Evolutionary conservation across 139 green algal genomes (phyloP).

Genomic region (Micromonas pusilla): DNA sequence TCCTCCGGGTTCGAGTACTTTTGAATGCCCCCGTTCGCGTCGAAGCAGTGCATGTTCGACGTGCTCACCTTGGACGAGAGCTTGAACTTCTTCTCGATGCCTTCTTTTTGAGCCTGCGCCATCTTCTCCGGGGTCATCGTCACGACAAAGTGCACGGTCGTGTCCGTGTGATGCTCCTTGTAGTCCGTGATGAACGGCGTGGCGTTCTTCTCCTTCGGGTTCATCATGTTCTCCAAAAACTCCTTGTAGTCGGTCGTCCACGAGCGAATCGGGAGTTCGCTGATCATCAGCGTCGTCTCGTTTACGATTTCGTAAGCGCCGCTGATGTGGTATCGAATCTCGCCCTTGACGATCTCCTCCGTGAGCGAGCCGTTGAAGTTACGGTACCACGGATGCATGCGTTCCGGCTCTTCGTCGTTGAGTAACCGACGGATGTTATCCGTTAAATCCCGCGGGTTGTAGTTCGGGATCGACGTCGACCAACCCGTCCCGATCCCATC

Average conservation of each 20-base stretch:
- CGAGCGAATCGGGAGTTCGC: constrained; percentile 89
- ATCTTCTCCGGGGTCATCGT: constrained; percentile 63
- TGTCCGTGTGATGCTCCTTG: constrained; percentile 86
- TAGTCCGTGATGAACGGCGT: constrained; percentile 63
- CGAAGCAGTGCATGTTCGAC: constrained; percentile 97
- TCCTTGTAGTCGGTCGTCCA: constrained; percentile 99
- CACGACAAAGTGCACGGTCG: constrained; percentile 80
- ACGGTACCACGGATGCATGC: constrained; percentile 89
- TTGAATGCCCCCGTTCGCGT: constrained; percentile 76
- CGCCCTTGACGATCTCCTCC: constrained; percentile 40
- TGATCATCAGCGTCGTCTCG: constrained; percentile 76
- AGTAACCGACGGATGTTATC: constrained; percentile 82
- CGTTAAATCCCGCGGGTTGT: constrained; percentile 86
- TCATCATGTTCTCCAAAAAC: constrained; percentile 86
- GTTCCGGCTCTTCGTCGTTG: constrained; percentile 53
- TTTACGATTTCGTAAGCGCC: constrained; percentile 60
- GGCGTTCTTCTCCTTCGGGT: constrained; percentile 62
- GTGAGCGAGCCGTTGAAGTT: constrained; percentile 43
- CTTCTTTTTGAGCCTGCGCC: constrained; percentile 45
- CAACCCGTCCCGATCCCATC: constrained; percentile 99
- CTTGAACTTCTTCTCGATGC: constrained; percentile 86
- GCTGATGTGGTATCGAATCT: constrained; percentile 64
- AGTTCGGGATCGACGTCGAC: constrained; percentile 95
- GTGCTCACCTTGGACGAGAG: constrained; percentile 72
- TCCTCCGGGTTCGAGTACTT: constrained; percentile 80